phyloP scores from a whole-genome alignment of 163 green algal genomes.

The Chlamydomonas reinhardtii region DNA sequence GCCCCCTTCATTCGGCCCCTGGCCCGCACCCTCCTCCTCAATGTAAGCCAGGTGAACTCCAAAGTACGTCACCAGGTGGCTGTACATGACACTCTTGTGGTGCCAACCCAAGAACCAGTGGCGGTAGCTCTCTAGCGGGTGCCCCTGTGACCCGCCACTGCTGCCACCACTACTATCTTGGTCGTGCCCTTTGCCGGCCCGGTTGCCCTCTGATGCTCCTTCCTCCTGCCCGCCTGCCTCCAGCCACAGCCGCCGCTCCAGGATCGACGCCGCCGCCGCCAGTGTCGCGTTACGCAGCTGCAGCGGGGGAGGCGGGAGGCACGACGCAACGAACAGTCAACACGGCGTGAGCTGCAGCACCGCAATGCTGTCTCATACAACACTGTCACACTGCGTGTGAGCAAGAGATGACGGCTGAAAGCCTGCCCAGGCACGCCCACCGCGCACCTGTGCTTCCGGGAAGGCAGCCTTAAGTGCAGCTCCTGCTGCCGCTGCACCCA shows the following conservation, averaged over 20 bases:
- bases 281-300: constrained; percentile 6
- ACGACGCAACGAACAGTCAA: no score
- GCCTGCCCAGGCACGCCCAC: background rate
- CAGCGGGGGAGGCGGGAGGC: background rate
- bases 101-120: constrained; percentile 26
- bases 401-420: background rate
- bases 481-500: background rate
- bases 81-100: constrained; percentile 39
- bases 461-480: no score
- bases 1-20: no score
- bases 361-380: background rate
- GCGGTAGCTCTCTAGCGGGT: constrained; percentile 22
- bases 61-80: constrained; percentile 36
- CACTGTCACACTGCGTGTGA: background rate
- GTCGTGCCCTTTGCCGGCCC: background rate
- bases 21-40: no score
- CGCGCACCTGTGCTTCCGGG: no score
- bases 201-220: background rate
- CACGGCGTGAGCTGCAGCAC: background rate
- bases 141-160: background rate
- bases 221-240: background rate
- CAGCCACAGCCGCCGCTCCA: constrained; percentile 33
- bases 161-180: background rate
- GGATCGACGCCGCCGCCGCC: background rate
- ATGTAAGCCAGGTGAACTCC: constrained; percentile 36